These are phyloP conservation scores for Cudoniella acicularis DNA, from an alignment of 495 filamentous ascomycete species.

Conservation along the genomic window DNA sequence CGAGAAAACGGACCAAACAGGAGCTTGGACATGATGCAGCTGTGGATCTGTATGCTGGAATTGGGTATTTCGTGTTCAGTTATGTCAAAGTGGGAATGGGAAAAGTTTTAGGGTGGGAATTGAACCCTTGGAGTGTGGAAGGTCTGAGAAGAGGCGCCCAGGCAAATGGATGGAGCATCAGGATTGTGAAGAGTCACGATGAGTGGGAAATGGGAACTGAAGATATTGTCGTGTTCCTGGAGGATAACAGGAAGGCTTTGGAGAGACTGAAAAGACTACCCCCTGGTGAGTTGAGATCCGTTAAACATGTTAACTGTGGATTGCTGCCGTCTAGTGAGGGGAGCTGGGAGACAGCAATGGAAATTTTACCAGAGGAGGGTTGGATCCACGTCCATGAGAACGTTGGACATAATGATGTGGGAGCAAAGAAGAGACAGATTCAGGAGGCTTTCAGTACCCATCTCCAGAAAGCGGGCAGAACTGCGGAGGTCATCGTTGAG, in stretches of 20 bases:
- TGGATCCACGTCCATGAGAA: constrained; percentile 91
- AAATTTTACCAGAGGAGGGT: constrained; percentile 37
- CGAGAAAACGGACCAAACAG: neutral
- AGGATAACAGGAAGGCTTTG: constrained; percentile 59
- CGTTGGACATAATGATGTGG: constrained; percentile 60
- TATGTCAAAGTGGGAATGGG: constrained; percentile 67
- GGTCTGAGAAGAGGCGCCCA: constrained; percentile 67
- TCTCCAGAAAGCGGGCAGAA: constrained; percentile 19
- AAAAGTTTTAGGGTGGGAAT: constrained; percentile 79
- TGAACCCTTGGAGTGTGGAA: constrained; percentile 86
- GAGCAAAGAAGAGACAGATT: constrained; percentile 47
- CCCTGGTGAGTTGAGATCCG: constrained; percentile 8
- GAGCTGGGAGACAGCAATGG: constrained; percentile 65
- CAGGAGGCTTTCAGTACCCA: constrained; percentile 34
- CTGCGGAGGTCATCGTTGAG: constrained; percentile 42
- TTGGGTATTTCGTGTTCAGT: constrained; percentile 87
- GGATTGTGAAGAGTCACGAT: constrained; percentile 40
- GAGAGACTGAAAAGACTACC: constrained; percentile 37
- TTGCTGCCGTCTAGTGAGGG: constrained; percentile 64
- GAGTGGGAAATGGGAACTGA: constrained; percentile 32
- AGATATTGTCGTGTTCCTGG: constrained; percentile 62
- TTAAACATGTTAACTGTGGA: constrained; percentile 75
- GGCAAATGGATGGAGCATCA: constrained; percentile 61
- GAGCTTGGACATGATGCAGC: constrained; percentile 34
- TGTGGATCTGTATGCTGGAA: constrained; percentile 85